phyloP scores from a whole-genome alignment of 306 rosid genomes.

The Styphnolobium japonicum region DNA sequence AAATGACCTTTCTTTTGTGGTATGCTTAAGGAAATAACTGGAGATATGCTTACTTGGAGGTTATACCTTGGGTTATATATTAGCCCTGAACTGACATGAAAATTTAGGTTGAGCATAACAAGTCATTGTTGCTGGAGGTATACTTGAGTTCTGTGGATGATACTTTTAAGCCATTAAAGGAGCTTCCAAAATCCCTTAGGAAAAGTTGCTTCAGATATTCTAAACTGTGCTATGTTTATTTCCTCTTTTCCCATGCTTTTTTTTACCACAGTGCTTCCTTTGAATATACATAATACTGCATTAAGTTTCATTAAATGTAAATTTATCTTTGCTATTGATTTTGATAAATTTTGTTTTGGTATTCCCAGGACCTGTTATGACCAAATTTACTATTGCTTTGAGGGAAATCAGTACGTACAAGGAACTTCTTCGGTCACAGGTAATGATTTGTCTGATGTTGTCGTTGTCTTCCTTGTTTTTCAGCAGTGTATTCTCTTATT shows the following conservation, averaged over 20 bases:
- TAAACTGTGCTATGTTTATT: slow-evolving; percentile 3
- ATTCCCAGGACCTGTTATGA: slow-evolving; percentile 78
- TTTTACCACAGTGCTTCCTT: slow-evolving; percentile 1
- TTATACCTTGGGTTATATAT: slow-evolving; percentile 4
- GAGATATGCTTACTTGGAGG: slow-evolving; percentile 13
- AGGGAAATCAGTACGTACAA: slow-evolving; percentile 93
- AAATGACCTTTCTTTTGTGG: not conserved
- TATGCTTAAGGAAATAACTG: slow-evolving; percentile 12
- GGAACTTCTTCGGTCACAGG: slow-evolving; percentile 93
- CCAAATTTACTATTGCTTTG: slow-evolving; percentile 79
- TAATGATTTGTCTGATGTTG: slow-evolving; percentile 24
- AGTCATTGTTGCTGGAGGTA: slow-evolving; percentile 10
- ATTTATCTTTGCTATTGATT: slow-evolving; percentile 7
- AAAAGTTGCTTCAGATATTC: slow-evolving; percentile 20
- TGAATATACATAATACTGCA: not conserved
- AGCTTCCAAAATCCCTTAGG: not conserved
- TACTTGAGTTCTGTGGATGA: not conserved
- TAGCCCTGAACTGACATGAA: slow-evolving; percentile 10
- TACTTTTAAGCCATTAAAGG: not conserved
- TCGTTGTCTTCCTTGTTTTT: slow-evolving; percentile 11
- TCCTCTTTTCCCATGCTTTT: slow-evolving; percentile 10
- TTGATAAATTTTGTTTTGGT: slow-evolving; percentile 20
- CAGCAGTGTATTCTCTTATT: not conserved
- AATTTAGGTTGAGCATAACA: slow-evolving; percentile 9
- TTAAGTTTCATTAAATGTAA: not conserved